These are phyloP conservation scores for Baudoinia panamericana DNA, from an alignment of 495 filamentous ascomycete genomes.

Conservation along the genomic window DNA sequence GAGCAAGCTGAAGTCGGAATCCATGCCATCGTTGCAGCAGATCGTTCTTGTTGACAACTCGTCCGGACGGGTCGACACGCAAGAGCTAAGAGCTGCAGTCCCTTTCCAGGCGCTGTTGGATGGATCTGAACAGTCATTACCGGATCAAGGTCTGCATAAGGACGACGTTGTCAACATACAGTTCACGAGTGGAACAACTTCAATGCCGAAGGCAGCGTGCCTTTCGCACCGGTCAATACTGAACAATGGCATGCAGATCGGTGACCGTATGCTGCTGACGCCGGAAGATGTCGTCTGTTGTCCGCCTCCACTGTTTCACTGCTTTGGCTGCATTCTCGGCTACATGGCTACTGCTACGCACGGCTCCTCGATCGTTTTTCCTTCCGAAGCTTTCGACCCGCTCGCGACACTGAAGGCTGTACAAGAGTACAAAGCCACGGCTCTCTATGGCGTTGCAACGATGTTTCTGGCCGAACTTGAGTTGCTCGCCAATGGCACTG, in stretches of 20 bases:
- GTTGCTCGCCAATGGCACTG: constrained; percentile 44
- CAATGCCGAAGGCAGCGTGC: constrained; percentile 81
- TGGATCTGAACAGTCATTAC: constrained; percentile 25
- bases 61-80: constrained; percentile 39
- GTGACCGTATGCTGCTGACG: constrained; percentile 67
- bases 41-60: constrained; percentile 79
- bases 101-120: constrained; percentile 46
- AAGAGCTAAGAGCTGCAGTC: constrained; percentile 36
- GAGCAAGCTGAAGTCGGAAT: constrained; percentile 44
- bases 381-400: constrained; percentile 77
- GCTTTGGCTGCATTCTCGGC: constrained; percentile 81
- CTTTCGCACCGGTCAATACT: constrained; percentile 72
- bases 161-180: constrained; percentile 86
- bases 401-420: constrained; percentile 54
- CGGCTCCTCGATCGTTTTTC: constrained; percentile 69
- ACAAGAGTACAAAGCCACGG: constrained; percentile 64
- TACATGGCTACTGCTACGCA: constrained; percentile 92
- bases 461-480: constrained; percentile 91
- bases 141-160: constrained; percentile 39
- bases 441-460: constrained; percentile 84
- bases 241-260: constrained; percentile 79
- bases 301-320: constrained; percentile 83
- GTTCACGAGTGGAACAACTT: constrained; percentile 90
- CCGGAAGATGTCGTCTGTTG: constrained; percentile 63
- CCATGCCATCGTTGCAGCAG: constrained; percentile 53